Evolutionary conservation across 805 yeast species (phyloP).

Genomic region (Cyberlindnera americana): DNA sequence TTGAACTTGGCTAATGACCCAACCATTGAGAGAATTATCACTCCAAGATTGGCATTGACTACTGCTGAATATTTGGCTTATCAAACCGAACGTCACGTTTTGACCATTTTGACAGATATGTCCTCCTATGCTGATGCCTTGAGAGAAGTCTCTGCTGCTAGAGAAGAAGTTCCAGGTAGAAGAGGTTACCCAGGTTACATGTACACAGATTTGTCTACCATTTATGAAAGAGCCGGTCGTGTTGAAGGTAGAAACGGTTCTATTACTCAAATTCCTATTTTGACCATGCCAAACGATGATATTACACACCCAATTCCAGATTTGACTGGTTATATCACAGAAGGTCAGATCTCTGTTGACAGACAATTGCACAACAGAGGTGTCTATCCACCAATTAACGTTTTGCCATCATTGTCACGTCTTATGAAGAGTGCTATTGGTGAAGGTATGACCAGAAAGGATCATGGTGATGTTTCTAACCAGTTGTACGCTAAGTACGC

Average conservation of each 20-base stretch:
- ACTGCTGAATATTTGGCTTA: constrained; percentile 98
- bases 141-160: constrained; percentile 99
- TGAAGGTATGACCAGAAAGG: constrained; percentile 99
- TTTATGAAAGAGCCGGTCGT: constrained; percentile 99
- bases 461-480: constrained; percentile 98
- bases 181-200: constrained; percentile 99
- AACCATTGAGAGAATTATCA: constrained; percentile 97
- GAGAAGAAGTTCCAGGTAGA: constrained; percentile 99
- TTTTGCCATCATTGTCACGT: constrained; percentile 94
- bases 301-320: constrained; percentile 99
- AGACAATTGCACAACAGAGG: constrained; percentile 96
- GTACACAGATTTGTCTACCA: constrained; percentile 99
- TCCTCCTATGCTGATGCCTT: constrained; percentile 99
- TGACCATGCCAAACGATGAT: constrained; percentile 99
- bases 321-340: constrained; percentile 98
- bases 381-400: constrained; percentile 98
- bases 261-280: constrained; percentile 96
- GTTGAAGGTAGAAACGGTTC: constrained; percentile 99
- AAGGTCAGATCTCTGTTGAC: constrained; percentile 97
- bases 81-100: constrained; percentile 98
- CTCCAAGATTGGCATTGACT: constrained; percentile 97
- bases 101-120: constrained; percentile 98
- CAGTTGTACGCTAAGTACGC: constrained; percentile 99
- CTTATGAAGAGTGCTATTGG: constrained; percentile 99
- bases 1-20: constrained; percentile 98